A percentile compares a stretch with the other conserved stretches of the same genome.
These are phyloP conservation scores for Buxus sempervirens DNA, from an alignment of 164 flowering plant genomes.

Conservation along the genomic window DNA sequence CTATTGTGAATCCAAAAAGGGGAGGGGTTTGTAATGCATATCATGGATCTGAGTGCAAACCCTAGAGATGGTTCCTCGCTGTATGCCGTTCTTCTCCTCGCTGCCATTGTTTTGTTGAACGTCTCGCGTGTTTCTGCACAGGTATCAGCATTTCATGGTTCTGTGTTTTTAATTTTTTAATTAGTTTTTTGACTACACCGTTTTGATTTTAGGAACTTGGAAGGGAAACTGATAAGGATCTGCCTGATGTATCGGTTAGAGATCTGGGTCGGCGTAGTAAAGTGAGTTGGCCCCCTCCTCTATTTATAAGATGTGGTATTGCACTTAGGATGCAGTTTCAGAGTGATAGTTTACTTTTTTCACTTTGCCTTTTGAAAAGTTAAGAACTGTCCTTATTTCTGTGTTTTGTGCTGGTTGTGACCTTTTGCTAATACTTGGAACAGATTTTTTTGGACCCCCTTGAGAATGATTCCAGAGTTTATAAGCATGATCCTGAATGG, in stretches of 20 bases:
- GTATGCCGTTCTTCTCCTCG: conserved; percentile 4
- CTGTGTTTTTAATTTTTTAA: background rate
- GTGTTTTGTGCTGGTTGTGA: too few relatives aligned
- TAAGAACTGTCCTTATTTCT: background rate
- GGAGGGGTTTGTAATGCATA: conserved; percentile 7
- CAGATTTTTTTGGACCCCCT: conserved; percentile 48
- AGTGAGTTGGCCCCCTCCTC: conserved; percentile 30
- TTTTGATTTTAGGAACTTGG: conserved; percentile 24
- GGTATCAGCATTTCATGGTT: conserved; percentile 3
- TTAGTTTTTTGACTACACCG: background rate
- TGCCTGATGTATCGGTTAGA: conserved; percentile 20
- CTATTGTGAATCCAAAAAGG: background rate
- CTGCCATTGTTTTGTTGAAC: background rate
- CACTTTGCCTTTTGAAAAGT: background rate
- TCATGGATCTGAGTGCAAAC: conserved; percentile 17
- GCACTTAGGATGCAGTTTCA: background rate
- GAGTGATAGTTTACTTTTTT: background rate
- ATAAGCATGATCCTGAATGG: background rate
- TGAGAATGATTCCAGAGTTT: conserved; percentile 18
- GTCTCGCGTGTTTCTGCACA: conserved; percentile 14
- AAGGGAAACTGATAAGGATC: conserved; percentile 28
- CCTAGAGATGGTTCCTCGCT: conserved; percentile 10
- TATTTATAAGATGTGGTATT: too few relatives aligned
- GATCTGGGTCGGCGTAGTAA: conserved; percentile 79
- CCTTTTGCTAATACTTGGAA: conserved; percentile 1